phyloP scores from a whole-genome alignment of 2,329 filamentous ascomycete genomes.

The Fusarium mexicanum region DNA sequence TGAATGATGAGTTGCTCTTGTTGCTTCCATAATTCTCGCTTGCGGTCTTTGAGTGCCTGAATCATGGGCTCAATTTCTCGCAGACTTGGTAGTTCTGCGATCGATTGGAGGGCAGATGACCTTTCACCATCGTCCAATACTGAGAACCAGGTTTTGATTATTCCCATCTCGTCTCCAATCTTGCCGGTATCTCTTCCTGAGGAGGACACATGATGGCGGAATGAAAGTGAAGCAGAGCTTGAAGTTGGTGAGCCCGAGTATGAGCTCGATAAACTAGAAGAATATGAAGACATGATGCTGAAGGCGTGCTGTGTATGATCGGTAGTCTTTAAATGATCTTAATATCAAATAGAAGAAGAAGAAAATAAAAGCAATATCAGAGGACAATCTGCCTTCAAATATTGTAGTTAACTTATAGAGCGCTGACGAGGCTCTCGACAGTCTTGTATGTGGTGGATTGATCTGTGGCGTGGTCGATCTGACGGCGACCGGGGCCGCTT shows the following conservation, averaged over 20 bases:
- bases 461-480: slow-evolving; percentile 41
- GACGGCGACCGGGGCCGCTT: slow-evolving; percentile 32
- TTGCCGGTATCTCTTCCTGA: slow-evolving; percentile 19
- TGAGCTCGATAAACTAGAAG: slow-evolving; percentile 28
- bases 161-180: slow-evolving; percentile 35
- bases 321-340: not conserved
- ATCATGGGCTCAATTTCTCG: slow-evolving; percentile 43
- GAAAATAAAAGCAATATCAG: not conserved
- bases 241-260: slow-evolving; percentile 35
- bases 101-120: slow-evolving; percentile 34
- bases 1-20: slow-evolving; percentile 41
- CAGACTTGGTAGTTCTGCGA: slow-evolving; percentile 38
- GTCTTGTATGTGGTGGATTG: slow-evolving; percentile 27
- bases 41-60: slow-evolving; percentile 41
- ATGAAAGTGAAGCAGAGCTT: slow-evolving; percentile 36
- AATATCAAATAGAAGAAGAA: not conserved
- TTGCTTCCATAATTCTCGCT: slow-evolving; percentile 38
- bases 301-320: not conserved
- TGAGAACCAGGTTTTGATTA: slow-evolving; percentile 42
- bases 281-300: slow-evolving; percentile 38
- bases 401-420: not conserved
- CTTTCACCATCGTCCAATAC: slow-evolving; percentile 38
- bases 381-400: slow-evolving; percentile 1
- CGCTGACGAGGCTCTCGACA: slow-evolving; percentile 8
- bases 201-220: not conserved